Evolutionary conservation across 2,329 filamentous ascomycete genomes (phyloP).

Genomic region (Xylariaceae sp.): DNA sequence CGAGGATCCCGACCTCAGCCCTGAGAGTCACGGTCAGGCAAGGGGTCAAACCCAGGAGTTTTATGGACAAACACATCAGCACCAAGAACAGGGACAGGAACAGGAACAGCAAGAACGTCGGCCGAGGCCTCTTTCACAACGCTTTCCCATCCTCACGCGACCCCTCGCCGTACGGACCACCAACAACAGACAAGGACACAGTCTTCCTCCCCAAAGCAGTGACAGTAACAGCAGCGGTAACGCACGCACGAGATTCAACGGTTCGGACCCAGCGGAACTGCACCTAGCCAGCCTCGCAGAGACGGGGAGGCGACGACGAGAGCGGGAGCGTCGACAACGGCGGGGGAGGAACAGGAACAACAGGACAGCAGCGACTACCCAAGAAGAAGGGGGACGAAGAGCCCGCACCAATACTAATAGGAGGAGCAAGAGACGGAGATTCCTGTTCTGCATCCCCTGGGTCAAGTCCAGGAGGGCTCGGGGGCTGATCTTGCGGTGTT

Average conservation of each 20-base stretch:
- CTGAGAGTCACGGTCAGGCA: too few relatives aligned
- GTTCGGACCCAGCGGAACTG: slow-evolving; percentile 44
- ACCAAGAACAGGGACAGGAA: too few relatives aligned
- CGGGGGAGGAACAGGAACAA: slow-evolving; percentile 1
- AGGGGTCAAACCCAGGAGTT: too few relatives aligned
- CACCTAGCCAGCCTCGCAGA: slow-evolving; percentile 42
- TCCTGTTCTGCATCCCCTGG: slow-evolving; percentile 52
- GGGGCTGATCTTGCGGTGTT: slow-evolving; percentile 52
- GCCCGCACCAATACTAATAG: slow-evolving; percentile 14
- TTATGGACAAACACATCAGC: too few relatives aligned
- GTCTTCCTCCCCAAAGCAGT: slow-evolving; percentile 5
- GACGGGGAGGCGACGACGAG: slow-evolving; percentile 34
- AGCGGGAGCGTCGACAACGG: slow-evolving; percentile 1
- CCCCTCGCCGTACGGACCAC: slow-evolving; percentile 20
- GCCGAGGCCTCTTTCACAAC: too few relatives aligned
- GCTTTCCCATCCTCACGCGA: slow-evolving; percentile 19
- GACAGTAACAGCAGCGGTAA: not conserved
- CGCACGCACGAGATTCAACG: slow-evolving; percentile 30
- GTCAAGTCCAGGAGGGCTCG: slow-evolving; percentile 49
- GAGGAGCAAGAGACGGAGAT: slow-evolving; percentile 36
- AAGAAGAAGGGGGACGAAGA: not conserved
- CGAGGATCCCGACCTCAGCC: too few relatives aligned
- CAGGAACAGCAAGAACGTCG: too few relatives aligned
- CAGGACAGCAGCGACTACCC: slow-evolving; percentile 10
- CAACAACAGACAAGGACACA: slow-evolving; percentile 5